phyloP scores from a whole-genome alignment of 371 early-diverging fungal genomes.

The Vairimorpha necatrix region DNA sequence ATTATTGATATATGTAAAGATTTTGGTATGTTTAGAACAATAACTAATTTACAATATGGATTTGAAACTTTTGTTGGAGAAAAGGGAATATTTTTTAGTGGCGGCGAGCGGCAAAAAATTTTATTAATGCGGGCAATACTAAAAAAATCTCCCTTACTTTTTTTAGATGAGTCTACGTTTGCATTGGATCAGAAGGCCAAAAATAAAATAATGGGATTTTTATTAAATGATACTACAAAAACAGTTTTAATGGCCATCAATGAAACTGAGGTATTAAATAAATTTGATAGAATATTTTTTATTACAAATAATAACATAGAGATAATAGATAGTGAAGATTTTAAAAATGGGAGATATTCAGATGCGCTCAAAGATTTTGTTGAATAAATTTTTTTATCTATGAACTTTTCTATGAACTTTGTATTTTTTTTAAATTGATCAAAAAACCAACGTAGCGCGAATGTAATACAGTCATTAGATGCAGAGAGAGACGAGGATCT shows the following conservation, averaged over 20 bases:
- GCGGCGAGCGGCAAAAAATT: constrained; percentile 70
- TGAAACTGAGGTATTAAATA: constrained; percentile 41
- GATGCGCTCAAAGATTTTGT: too few relatives aligned
- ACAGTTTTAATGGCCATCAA: constrained; percentile 57
- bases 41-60: constrained; percentile 68
- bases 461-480: too few relatives aligned
- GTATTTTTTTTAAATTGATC: too few relatives aligned
- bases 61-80: constrained; percentile 67
- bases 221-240: constrained; percentile 33
- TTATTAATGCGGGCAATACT: constrained; percentile 68
- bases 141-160: constrained; percentile 57
- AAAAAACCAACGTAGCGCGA: too few relatives aligned
- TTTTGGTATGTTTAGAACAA: constrained; percentile 40
- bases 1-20: constrained; percentile 24
- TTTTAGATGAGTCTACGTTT: constrained; percentile 61
- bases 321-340: too few relatives aligned
- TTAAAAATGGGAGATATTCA: too few relatives aligned
- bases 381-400: too few relatives aligned
- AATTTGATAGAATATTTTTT: constrained; percentile 52
- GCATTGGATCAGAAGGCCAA: constrained; percentile 38
- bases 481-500: too few relatives aligned
- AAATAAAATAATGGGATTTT: constrained; percentile 18
- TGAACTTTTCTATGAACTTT: too few relatives aligned
- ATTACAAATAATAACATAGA: constrained; percentile 30
- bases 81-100: constrained; percentile 63